Evolutionary conservation across 352 stramenopile species (phyloP).

Genomic region (Phytophthora hibernalis): DNA sequence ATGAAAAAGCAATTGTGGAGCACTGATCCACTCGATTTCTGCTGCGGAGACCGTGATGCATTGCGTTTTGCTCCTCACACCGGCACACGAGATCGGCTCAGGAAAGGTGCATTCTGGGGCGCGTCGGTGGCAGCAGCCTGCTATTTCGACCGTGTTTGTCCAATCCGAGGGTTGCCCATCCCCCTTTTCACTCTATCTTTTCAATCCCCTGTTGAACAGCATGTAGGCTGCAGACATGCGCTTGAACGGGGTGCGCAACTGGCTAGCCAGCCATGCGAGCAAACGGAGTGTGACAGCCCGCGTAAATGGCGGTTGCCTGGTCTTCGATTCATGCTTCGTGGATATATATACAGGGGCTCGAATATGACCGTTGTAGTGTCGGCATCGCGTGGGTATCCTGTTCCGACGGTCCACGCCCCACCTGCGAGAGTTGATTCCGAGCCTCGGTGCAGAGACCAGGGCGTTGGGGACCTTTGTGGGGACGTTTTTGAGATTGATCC

Average conservation of each 20-base stretch:
- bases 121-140: slow-evolving; percentile 7
- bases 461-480: slow-evolving; percentile 30
- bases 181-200: slow-evolving; percentile 18
- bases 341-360: neutral
- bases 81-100: neutral
- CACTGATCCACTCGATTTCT: neutral
- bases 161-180: slow-evolving; percentile 27
- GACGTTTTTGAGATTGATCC: slow-evolving; percentile 23
- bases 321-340: neutral
- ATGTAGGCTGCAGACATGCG: neutral
- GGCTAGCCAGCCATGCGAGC: neutral
- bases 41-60: neutral
- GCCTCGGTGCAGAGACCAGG: neutral
- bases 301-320: neutral
- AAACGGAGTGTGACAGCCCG: neutral
- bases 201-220: neutral
- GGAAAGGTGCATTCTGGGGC: neutral
- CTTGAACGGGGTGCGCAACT: neutral
- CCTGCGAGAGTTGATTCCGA: slow-evolving; percentile 13
- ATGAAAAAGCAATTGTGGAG: neutral
- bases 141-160: slow-evolving; percentile 22
- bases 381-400: neutral
- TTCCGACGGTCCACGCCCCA: slow-evolving; percentile 36
- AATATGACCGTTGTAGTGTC: neutral
- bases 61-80: slow-evolving; percentile 22